These are phyloP conservation scores for Vitis hybrid DNA, from an alignment of 177 flowering plant species.

Conservation along the genomic window DNA sequence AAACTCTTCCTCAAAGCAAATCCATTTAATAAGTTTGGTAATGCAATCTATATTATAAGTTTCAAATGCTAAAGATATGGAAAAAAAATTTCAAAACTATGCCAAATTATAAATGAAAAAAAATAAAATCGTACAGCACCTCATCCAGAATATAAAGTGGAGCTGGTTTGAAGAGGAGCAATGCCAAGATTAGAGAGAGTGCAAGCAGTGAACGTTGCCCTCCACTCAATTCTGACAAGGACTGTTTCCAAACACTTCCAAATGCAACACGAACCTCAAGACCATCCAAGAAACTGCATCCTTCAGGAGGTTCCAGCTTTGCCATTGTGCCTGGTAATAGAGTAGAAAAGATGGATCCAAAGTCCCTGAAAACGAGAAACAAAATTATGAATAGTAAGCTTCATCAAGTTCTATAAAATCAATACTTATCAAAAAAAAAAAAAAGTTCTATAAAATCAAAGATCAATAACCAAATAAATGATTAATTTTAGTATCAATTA, in stretches of 20 bases:
- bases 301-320: slow-evolving; percentile 97
- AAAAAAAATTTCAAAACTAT: no score
- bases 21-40: no score
- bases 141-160: slow-evolving; percentile 97
- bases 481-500: no score
- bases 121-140: slow-evolving; percentile 37
- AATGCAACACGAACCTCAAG: slow-evolving; percentile 98
- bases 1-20: no score
- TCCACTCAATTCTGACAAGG: slow-evolving; percentile 96
- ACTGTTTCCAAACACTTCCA: slow-evolving; percentile 98
- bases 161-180: slow-evolving; percentile 99
- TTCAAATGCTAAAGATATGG: no score
- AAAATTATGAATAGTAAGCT: slow-evolving; percentile 5
- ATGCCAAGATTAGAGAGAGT: slow-evolving; percentile 88
- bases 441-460: not conserved
- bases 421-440: no score
- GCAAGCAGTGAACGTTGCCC: slow-evolving; percentile 97
- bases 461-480: not conserved
- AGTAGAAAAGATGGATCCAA: slow-evolving; percentile 98
- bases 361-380: slow-evolving; percentile 61
- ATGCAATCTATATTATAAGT: no score
- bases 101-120: not conserved
- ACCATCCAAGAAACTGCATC: slow-evolving; percentile 92
- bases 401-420: not conserved
- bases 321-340: slow-evolving; percentile 95